Conservation (phyloP, 495 filamentous ascomycete species). For the Daldinia bambusicola region DNA sequence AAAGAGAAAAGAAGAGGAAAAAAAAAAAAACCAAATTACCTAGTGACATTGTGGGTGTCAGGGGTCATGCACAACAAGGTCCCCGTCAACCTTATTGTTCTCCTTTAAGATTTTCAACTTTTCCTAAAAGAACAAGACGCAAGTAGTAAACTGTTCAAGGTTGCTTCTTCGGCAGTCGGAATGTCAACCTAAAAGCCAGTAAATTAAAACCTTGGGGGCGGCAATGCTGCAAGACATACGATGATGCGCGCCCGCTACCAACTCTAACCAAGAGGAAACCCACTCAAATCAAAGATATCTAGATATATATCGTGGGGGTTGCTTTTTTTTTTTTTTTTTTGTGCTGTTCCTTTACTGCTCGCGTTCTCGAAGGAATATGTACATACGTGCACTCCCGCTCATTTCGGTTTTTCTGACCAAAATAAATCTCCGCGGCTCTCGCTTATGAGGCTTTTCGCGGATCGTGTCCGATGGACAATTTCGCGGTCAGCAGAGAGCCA, state of each 20-base stretch:
- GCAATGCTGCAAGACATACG: slow-evolving; percentile 46
- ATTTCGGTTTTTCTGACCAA: slow-evolving; percentile 9
- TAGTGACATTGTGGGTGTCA: slow-evolving; percentile 25
- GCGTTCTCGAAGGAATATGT: slow-evolving; percentile 22
- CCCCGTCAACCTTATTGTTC: slow-evolving; percentile 36
- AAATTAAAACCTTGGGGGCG: slow-evolving; percentile 42
- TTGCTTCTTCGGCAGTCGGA: slow-evolving; percentile 44
- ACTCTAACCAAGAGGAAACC: slow-evolving; percentile 39
- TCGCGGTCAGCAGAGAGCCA: slow-evolving; percentile 8
- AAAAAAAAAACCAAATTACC: too few species aligned
- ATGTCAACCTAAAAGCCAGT: slow-evolving; percentile 45
- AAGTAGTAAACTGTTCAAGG: slow-evolving; percentile 34
- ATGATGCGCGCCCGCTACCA: slow-evolving; percentile 46
- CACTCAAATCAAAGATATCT: slow-evolving; percentile 41
- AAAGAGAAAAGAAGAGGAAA: not conserved
- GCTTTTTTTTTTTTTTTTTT: too few species aligned
- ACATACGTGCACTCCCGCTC: slow-evolving; percentile 3
- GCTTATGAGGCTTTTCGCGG: not conserved
- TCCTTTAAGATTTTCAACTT: slow-evolving; percentile 38
- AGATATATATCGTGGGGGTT: slow-evolving; percentile 32
- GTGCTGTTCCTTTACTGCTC: not conserved
- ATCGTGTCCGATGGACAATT: slow-evolving; percentile 8
- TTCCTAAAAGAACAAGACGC: slow-evolving; percentile 35
- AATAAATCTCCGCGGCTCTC: slow-evolving; percentile 8
- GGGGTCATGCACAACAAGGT: slow-evolving; percentile 36